Base-by-base conservation (phyloP, 1,284 basidiomycete species). In the Exobasidium cylindrosporum region DNA sequence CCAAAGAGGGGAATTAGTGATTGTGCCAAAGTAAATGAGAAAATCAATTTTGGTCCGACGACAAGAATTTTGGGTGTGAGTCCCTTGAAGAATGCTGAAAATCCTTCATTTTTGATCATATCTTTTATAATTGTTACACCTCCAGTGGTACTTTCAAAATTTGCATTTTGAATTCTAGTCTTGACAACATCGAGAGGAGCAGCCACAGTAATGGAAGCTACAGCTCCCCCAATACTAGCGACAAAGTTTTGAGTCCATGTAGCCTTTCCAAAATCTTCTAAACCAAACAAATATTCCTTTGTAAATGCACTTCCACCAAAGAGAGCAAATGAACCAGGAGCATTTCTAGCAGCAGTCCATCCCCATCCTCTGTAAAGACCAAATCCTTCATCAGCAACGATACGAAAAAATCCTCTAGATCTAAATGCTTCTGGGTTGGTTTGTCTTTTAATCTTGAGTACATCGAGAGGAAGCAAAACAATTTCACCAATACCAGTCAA, bases 321-420 rank as follows among this genome's bases (percentile, higher is more conserved):
- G 21, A 79, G 67, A 59, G 95, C 92, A 73, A 98, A 98, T 60
- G 87, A 89, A 14, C 95, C 95, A 1, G 95, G 95, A 1, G 95
- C 95, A 79, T 98, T 98, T 61, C 95, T 87, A 1, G 93, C 94
- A 84, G 97, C 91, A 40, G 95, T 98, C 95, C 95, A 97, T 60
- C 94, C 95, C 91, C 93, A 97, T 44, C 95, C 95, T 69, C 93
- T 88, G 83, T 98, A 98, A 43, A 98, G 86, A 11, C 86, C 88
- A 58, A 85, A 76, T 62, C 94, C 92, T 80, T 98, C 96, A 72
- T 98, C 94, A 70, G 88, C 83, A 80, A 98, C 87, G 70, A 98
- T 93, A 59, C 89, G 88, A 62, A 96, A 69, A 73, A 96, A 86
- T 43, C 94, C 93, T 43, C 95, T 67, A 24, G 73, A 76, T 4